phyloP scores from a whole-genome alignment of 768 basidiomycete genomes.

The Daedaleopsis nitida region DNA sequence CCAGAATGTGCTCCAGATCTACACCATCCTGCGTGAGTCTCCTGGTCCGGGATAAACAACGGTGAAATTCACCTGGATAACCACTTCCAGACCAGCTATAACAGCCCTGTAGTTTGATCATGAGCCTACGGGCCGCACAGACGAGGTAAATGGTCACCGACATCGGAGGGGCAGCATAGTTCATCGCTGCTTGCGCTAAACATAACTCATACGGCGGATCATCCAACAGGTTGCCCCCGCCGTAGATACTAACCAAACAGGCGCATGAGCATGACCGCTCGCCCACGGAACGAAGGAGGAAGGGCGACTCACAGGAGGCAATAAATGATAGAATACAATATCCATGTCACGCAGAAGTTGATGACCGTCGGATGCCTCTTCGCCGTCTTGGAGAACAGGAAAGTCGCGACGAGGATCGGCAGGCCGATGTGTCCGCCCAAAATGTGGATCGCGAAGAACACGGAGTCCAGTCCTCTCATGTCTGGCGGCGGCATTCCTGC shows the following conservation, averaged over 20 bases:
- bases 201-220: constrained; percentile 41
- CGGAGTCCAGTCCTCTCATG: constrained; percentile 32
- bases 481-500: constrained; percentile 11
- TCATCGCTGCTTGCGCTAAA: constrained; percentile 52
- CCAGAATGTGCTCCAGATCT: constrained; percentile 42
- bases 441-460: constrained; percentile 50
- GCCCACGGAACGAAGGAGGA: not conserved
- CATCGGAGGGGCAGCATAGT: constrained; percentile 57
- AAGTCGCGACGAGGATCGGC: constrained; percentile 49
- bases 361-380: constrained; percentile 53
- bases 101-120: constrained; percentile 38
- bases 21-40: not conserved
- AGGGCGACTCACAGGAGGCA: constrained; percentile 48
- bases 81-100: constrained; percentile 42
- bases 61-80: constrained; percentile 39
- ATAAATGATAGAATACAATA: constrained; percentile 54
- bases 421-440: constrained; percentile 55
- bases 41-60: too few relatives aligned
- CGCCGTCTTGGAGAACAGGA: constrained; percentile 43
- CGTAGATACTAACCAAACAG: constrained; percentile 33
- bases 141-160: constrained; percentile 28
- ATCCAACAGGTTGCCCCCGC: constrained; percentile 27
- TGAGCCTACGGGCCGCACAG: not conserved
- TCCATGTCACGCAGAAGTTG: constrained; percentile 61
- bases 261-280: not conserved